Evolutionary conservation across 345 rosid genomes (phyloP), one percentile per base, ranked within the genome.

Genomic region (Geranium rotundifolium): DNA sequence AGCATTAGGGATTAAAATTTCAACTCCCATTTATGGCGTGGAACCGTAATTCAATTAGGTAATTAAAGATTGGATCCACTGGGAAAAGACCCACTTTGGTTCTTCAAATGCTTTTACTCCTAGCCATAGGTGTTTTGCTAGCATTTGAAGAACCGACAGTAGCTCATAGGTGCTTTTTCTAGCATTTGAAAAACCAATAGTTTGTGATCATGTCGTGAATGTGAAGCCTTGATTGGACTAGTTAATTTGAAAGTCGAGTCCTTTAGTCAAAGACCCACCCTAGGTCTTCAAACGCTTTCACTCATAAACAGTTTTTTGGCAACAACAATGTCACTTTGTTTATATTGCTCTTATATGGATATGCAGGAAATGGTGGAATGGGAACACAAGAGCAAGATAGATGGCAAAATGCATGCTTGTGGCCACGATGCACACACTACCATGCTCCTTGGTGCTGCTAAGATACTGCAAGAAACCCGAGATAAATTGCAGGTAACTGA

Each of bases 361-460:
- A 12, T 0, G 52, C 52, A 46, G 77, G 77, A 74, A 66, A 19
- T 74, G 73, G 63, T 64, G 17, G 81, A 76, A 30, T 82, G 81
- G 81, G 75, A 78, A 67, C 62, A 76, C 67, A 78, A 54, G 72
- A 80, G 84, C 61, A 74, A 76, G 63, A 74, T 78, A 2, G 66
- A 77, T 8, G 81, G 81, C 2, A 83, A 83, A 71, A 83, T 83
- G 84, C 87, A 83, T 63, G 84, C 87, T 9, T 83, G 84, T 65
- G 83, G 80, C 5, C 84, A 83, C 54, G 87, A 83, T 63, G 87
- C 78, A 0, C 87, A 78, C 34, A 79, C 75, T 0, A 65, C 87
- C 7, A 83, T 83, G 84, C 82, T 83, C 12, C 80, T 80, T 54
- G 87, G 87, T 8, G 89, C 89, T 52, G 92, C 92, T 19, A 81